Base-by-base conservation (phyloP, 768 basidiomycete species). In the Suillus clintonianus region DNA sequence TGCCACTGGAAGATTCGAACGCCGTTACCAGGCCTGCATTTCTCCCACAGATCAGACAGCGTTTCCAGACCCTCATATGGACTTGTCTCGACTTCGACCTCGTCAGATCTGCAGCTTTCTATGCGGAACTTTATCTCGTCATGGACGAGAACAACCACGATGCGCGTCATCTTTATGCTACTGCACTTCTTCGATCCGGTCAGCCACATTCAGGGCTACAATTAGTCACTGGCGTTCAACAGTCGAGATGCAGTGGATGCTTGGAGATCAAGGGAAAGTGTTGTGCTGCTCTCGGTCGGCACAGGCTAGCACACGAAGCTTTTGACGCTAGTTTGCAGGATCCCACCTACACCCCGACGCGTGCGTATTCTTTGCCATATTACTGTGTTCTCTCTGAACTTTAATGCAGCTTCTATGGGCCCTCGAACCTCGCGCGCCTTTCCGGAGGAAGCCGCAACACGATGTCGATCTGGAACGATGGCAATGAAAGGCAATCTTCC, bases 131-230 rank as follows among this genome's bases (percentile, higher is more conserved):
- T 67, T 92, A 92, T 74, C 90, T 84, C 73, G 85, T 87, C 45
- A 78, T 92, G 75, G 88, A 91, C 76, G 81, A 83, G 65, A 74
- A 80, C 36, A 87, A 86, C 76, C 94, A 96, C 73, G 89, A 92
- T 72, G 87, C 92, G 67, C 86, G 91, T 62, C 93, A 93, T 80
- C 84, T 95, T 51, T 92, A 92, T 81, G 92, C 94, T 67, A 88
- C 85, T 48, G 83, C 89, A 22, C 85, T 95, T 66, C 83, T 93
- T 50, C 85, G 82, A 7, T 83, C 87, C 67, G 85, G 84, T 62
- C 89, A 91, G 71, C 84, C 88, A 15, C 88, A 91, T 70, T 91
- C 92, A 14, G 93, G 94, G 5, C 75, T 91, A 41, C 79, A 85
- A 71, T 78, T 92, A 57, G 90, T 94, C 65, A 87, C 86, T 71